These are phyloP conservation scores for Suillus luteus DNA, from an alignment of 768 basidiomycete genomes.

Conservation along the genomic window DNA sequence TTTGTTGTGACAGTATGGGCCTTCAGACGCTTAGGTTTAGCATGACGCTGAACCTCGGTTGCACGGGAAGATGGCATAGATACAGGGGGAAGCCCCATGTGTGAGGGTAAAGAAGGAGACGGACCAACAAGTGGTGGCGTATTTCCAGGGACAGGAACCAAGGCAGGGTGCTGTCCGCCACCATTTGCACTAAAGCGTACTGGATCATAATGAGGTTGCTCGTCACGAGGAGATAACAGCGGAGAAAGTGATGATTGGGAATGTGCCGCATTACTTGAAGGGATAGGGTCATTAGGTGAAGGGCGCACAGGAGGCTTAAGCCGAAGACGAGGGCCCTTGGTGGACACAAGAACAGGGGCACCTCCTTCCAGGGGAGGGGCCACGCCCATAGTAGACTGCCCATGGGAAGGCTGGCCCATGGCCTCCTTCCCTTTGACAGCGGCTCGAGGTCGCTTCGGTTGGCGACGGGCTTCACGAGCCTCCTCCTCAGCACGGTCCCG, in stretches of 20 bases:
- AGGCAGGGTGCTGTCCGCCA: constrained; percentile 18
- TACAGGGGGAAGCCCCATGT: constrained; percentile 18
- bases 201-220: constrained; percentile 28
- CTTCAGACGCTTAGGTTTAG: constrained; percentile 78
- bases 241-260: constrained; percentile 37
- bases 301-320: constrained; percentile 47
- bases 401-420: constrained; percentile 18
- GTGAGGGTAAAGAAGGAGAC: constrained; percentile 20
- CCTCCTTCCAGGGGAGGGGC: constrained; percentile 22
- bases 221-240: constrained; percentile 36
- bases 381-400: constrained; percentile 31
- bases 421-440: constrained; percentile 43
- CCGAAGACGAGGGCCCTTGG: constrained; percentile 50
- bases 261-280: constrained; percentile 22
- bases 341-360: constrained; percentile 43
- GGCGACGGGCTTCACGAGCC: constrained; percentile 41
- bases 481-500: constrained; percentile 48
- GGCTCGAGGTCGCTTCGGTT: constrained; percentile 34
- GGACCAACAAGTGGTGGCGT: constrained; percentile 27
- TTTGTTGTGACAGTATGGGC: constrained; percentile 80
- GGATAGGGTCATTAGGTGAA: constrained; percentile 19
- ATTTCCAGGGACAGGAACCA: constrained; percentile 18
- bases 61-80: constrained; percentile 25
- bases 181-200: constrained; percentile 28
- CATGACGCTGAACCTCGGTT: constrained; percentile 39